Conservation (phyloP, 2,329 filamentous ascomycete genomes). For the Furcasterigmium furcatum region DNA sequence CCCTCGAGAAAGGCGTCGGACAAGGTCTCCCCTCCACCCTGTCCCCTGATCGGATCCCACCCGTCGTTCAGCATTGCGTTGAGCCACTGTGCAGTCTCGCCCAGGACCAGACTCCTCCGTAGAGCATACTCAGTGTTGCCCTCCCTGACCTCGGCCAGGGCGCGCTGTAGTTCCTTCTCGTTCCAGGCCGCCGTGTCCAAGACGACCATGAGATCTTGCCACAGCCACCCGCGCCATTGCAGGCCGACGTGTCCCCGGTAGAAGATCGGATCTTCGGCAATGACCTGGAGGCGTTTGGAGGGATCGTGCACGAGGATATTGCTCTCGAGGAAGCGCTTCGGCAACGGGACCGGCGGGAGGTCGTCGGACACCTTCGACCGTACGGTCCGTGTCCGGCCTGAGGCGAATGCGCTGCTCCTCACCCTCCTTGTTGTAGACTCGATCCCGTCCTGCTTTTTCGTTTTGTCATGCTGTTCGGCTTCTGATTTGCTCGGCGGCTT, state of each 20-base stretch:
- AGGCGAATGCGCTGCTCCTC: constrained; percentile 13
- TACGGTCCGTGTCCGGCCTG: constrained; percentile 25
- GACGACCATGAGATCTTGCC: constrained; percentile 11
- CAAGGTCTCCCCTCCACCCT: too few species aligned
- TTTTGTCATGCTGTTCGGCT: constrained; percentile 9
- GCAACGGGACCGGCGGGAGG: constrained; percentile 51
- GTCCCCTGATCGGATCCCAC: constrained; percentile 2
- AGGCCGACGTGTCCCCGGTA: constrained; percentile 12
- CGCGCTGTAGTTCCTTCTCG: constrained; percentile 5
- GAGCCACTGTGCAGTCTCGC: constrained; percentile 10
- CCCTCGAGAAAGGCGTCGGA: neutral
- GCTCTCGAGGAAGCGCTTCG: constrained; percentile 51
- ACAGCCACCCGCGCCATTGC: constrained; percentile 12
- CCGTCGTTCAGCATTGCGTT: constrained; percentile 10
- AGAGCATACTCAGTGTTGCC: constrained; percentile 5
- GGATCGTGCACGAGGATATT: constrained; percentile 41
- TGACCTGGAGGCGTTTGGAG: constrained; percentile 13
- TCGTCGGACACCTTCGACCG: constrained; percentile 30
- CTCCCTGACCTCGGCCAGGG: constrained; percentile 1
- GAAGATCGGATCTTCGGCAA: constrained; percentile 12
- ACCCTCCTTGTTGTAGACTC: constrained; percentile 3
- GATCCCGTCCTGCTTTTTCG: constrained; percentile 2
- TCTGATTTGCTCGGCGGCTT: constrained; percentile 12
- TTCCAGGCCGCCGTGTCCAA: constrained; percentile 11
- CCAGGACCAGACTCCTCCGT: constrained; percentile 9